Percentiles rank a stretch among this genome's conserved stretches.
Evolutionary conservation across 2,329 filamentous ascomycete genomes (phyloP).

Genomic region (Akanthomyces lecanii): DNA sequence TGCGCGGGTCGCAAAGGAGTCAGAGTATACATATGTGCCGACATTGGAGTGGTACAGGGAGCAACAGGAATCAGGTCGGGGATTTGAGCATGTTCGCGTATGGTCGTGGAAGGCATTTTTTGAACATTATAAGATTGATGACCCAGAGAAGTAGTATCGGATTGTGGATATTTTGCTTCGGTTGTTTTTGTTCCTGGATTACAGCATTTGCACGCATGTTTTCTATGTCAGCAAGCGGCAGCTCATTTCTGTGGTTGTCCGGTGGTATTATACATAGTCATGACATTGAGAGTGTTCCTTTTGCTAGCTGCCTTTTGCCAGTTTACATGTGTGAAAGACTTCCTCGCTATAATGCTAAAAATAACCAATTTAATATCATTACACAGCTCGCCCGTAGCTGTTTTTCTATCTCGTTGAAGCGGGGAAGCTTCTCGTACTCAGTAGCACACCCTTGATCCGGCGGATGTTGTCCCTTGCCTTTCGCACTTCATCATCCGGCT

Average conservation of each 20-base stretch:
- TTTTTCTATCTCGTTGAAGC: constrained; percentile 30
- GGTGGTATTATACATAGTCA: no score
- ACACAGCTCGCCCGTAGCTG: not conserved
- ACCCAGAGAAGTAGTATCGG: constrained; percentile 20
- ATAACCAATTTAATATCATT: not conserved
- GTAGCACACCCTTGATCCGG: constrained; percentile 71
- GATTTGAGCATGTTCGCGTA: constrained; percentile 47
- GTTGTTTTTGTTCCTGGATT: not conserved
- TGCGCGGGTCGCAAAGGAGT: constrained; percentile 9
- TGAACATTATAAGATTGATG: constrained; percentile 25
- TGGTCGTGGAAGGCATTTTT: constrained; percentile 41
- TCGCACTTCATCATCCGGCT: constrained; percentile 66
- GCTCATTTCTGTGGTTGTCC: no score
- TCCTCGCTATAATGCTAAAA: not conserved
- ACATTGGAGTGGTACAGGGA: constrained; percentile 51
- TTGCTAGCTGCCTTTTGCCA: not conserved
- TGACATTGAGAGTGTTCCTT: not conserved
- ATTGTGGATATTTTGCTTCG: no score
- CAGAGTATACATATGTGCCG: constrained; percentile 39
- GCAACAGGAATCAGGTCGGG: constrained; percentile 43
- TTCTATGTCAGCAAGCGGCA: not conserved
- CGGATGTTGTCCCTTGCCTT: constrained; percentile 71
- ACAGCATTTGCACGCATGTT: not conserved
- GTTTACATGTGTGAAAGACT: not conserved
- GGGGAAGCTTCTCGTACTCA: constrained; percentile 74